These are phyloP conservation scores for Chytridium lagenaria DNA, from an alignment of 371 early-diverging fungal genomes.

Conservation along the genomic window DNA sequence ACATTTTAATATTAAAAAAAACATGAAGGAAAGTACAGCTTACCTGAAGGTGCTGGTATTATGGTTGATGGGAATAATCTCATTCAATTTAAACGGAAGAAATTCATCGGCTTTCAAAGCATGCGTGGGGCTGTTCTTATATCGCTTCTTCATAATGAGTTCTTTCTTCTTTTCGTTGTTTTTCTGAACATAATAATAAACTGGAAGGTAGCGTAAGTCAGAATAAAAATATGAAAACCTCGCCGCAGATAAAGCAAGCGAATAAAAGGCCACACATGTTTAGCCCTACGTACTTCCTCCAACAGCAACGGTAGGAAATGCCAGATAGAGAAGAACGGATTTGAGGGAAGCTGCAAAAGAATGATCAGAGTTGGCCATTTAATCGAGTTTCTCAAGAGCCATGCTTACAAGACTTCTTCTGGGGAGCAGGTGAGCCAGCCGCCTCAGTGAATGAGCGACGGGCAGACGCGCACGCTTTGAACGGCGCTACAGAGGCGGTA, in stretches of 20 bases:
- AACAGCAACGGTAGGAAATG: neutral
- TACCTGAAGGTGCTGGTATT: conserved; percentile 73
- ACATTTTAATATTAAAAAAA: neutral
- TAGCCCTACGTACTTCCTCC: neutral
- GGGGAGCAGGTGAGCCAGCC: neutral
- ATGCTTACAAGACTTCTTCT: neutral
- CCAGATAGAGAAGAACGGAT: neutral
- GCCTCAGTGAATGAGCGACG: neutral
- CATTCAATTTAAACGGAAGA: conserved; percentile 71
- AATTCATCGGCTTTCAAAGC: conserved; percentile 73
- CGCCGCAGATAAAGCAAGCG: neutral
- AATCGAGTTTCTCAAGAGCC: no score
- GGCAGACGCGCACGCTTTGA: neutral
- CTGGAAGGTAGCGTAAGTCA: neutral
- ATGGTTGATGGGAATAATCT: conserved; percentile 63
- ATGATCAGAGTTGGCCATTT: no score
- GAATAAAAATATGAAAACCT: neutral
- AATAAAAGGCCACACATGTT: neutral
- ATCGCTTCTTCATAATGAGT: conserved; percentile 6
- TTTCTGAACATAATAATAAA: conserved; percentile 23
- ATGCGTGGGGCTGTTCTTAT: conserved; percentile 31
- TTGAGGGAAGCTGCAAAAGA: neutral
- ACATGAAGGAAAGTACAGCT: neutral
- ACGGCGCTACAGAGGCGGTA: neutral
- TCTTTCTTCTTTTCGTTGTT: conserved; percentile 22